phyloP scores from a whole-genome alignment of 108 stramenopile genomes.

The Aurantiochytrium sp. region DNA sequence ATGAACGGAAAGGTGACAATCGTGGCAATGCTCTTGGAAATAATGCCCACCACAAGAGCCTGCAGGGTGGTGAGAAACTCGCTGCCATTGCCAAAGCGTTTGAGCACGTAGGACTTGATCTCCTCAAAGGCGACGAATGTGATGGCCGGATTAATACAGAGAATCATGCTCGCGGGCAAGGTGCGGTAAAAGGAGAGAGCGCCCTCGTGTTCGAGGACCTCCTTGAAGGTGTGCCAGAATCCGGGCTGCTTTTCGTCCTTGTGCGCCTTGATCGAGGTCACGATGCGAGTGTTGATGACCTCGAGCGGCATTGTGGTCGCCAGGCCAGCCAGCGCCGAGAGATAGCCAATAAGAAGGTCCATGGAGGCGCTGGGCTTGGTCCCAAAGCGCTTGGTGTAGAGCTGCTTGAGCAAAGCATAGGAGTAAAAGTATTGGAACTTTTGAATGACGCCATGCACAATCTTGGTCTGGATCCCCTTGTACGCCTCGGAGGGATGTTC shows the following conservation, averaged over 20 bases:
- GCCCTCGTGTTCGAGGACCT: not conserved
- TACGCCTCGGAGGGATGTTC: not conserved
- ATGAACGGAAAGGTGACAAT: not conserved
- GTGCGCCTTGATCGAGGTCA: not conserved
- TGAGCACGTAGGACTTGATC: not conserved
- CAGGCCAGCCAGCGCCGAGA: not conserved
- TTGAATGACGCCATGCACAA: not conserved
- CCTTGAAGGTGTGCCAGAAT: not conserved
- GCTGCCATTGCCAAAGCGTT: not conserved
- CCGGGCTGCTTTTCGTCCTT: not conserved
- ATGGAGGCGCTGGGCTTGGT: not conserved
- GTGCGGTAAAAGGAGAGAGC: not conserved
- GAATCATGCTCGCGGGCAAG: not conserved
- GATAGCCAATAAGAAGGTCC: not conserved
- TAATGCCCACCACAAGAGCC: not conserved
- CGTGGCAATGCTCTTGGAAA: not conserved
- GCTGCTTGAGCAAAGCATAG: not conserved
- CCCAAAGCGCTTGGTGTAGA: not conserved
- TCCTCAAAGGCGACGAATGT: not conserved
- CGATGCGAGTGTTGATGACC: not conserved
- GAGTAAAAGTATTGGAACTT: conserved; percentile 9
- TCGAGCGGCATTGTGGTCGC: not conserved
- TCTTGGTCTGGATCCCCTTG: not conserved
- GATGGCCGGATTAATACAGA: conserved; percentile 14
- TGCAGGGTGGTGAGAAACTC: not conserved